These are phyloP conservation scores for Penicillium griseofulvum DNA, from an alignment of 2,329 filamentous ascomycete genomes.

Conservation along the genomic window DNA sequence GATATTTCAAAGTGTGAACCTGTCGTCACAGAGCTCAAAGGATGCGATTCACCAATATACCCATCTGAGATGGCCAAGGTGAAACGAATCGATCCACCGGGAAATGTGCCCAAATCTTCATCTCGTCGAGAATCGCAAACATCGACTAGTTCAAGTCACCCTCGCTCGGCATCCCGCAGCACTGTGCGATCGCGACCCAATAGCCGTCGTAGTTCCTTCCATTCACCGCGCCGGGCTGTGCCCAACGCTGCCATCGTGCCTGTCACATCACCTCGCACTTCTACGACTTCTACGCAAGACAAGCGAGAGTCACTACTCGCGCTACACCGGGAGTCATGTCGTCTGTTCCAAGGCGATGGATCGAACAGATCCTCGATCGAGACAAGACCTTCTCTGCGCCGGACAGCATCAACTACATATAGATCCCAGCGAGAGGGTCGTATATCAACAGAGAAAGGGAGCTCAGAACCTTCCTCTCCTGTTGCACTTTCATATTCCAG, in stretches of 20 bases:
- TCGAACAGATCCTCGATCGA: conserved; percentile 2
- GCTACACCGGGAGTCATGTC: conserved; percentile 42
- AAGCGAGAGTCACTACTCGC: conserved; percentile 37
- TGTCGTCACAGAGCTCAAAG: conserved; percentile 14
- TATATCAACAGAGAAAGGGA: conserved; percentile 15
- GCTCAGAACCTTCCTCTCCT: conserved; percentile 20
- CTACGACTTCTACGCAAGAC: conserved; percentile 22
- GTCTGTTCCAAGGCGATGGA: conserved; percentile 35
- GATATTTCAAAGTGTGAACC: conserved; percentile 14
- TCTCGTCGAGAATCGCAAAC: conserved; percentile 25
- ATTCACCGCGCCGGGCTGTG: conserved; percentile 30
- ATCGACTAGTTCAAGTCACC: conserved; percentile 30
- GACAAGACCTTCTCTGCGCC: conserved; percentile 2
- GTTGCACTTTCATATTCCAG: conserved; percentile 16
- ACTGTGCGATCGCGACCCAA: conserved; percentile 30
- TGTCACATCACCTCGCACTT: conserved; percentile 18
- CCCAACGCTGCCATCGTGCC: conserved; percentile 26
- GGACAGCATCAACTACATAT: conserved; percentile 11
- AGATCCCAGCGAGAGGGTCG: conserved; percentile 9
- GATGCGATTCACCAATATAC: conserved; percentile 10
- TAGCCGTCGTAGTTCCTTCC: conserved; percentile 29
- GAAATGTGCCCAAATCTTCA: conserved; percentile 4
- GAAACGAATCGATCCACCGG: conserved; percentile 16
- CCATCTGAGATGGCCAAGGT: conserved; percentile 17
- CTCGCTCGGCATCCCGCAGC: conserved; percentile 36